These are phyloP conservation scores for Aspergillus tubingensis DNA, from an alignment of 2,329 filamentous ascomycete species.

Conservation along the genomic window DNA sequence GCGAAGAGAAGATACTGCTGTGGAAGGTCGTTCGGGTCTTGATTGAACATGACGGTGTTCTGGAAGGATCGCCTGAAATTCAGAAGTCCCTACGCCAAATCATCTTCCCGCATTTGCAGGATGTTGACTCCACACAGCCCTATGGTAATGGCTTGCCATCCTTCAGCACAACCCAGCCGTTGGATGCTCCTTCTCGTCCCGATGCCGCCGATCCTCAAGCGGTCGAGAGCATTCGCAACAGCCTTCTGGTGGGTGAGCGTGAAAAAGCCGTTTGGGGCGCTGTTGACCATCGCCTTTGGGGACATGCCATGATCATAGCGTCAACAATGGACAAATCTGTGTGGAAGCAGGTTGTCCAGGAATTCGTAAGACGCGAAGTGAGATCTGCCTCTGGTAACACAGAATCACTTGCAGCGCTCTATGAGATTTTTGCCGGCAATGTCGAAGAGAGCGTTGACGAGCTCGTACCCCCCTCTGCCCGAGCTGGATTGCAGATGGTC, in stretches of 20 bases:
- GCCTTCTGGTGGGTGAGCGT: constrained; percentile 76
- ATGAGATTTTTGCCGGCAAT: constrained; percentile 92
- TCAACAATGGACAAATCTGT: constrained; percentile 71
- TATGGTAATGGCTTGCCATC: constrained; percentile 26
- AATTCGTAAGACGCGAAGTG: constrained; percentile 94
- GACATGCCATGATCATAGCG: constrained; percentile 90
- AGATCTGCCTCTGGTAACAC: constrained; percentile 77
- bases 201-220: constrained; percentile 71
- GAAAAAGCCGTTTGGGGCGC: constrained; percentile 93
- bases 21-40: constrained; percentile 85
- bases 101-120: constrained; percentile 62
- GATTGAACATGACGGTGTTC: constrained; percentile 79
- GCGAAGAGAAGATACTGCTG: constrained; percentile 76
- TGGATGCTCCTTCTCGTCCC: constrained; percentile 47
- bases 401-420: constrained; percentile 85
- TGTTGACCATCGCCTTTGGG: constrained; percentile 92
- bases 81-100: constrained; percentile 75
- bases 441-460: constrained; percentile 94
- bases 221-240: constrained; percentile 70
- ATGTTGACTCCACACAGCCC: constrained; percentile 29
- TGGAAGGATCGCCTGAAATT: constrained; percentile 72
- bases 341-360: constrained; percentile 91
- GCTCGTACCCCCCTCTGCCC: constrained; percentile 86
- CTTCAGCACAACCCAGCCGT: constrained; percentile 42
- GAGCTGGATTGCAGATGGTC: constrained; percentile 88